phyloP scores from a whole-genome alignment of 495 filamentous ascomycete genomes.

The Aspergillus nanangensis region DNA sequence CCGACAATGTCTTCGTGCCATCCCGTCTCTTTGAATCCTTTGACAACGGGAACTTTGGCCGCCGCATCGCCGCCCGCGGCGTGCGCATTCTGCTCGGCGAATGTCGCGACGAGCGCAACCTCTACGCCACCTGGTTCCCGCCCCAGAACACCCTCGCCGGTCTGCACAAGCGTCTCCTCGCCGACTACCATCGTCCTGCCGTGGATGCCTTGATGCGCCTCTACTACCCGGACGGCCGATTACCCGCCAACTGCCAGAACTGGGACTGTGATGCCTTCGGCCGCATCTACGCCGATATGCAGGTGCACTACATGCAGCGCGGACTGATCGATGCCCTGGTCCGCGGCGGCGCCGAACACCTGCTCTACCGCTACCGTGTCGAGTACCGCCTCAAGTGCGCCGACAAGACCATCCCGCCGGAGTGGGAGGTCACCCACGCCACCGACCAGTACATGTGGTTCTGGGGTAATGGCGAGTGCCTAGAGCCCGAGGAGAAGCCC shows the following conservation, averaged over 20 bases:
- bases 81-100: slow-evolving; percentile 52
- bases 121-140: slow-evolving; percentile 44
- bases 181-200: slow-evolving; percentile 45
- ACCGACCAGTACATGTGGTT: slow-evolving; percentile 56
- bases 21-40: slow-evolving; percentile 40
- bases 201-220: slow-evolving; percentile 37
- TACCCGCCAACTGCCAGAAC: slow-evolving; percentile 23
- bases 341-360: slow-evolving; percentile 15
- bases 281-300: slow-evolving; percentile 53
- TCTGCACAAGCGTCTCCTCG: slow-evolving; percentile 42
- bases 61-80: slow-evolving; percentile 32
- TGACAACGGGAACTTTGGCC: slow-evolving; percentile 45
- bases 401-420: slow-evolving; percentile 30
- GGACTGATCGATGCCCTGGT: slow-evolving; percentile 34
- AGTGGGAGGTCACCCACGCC: slow-evolving; percentile 55
- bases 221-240: slow-evolving; percentile 36
- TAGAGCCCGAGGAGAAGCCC: slow-evolving; percentile 39
- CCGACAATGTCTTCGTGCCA: slow-evolving; percentile 46
- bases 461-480: slow-evolving; percentile 44
- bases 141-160: slow-evolving; percentile 34
- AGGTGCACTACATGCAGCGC: slow-evolving; percentile 46
- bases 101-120: slow-evolving; percentile 48
- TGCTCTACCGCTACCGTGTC: slow-evolving; percentile 44
- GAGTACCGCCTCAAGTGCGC: slow-evolving; percentile 46
- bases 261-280: slow-evolving; percentile 49